Percentiles rank a stretch among this genome's conserved stretches.
Conservation (phyloP, 371 early-diverging fungal genomes). For the Blyttiomyces sp. region DNA sequence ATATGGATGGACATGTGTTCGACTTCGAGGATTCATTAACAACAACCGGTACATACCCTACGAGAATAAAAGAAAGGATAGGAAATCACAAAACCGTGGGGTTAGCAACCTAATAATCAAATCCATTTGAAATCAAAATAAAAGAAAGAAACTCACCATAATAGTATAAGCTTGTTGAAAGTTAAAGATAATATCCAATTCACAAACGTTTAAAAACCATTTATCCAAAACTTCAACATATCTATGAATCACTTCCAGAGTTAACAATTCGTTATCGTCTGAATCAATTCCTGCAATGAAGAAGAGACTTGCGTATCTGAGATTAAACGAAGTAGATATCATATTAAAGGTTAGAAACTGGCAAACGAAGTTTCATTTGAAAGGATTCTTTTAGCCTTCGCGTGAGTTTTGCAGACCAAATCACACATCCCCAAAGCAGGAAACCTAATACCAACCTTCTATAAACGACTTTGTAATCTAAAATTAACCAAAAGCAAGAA, state of each 20-base stretch:
- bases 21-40: too few relatives aligned
- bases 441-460: constrained; percentile 71
- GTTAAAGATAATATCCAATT: constrained; percentile 70
- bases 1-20: not conserved
- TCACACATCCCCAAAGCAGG: too few relatives aligned
- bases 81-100: not conserved
- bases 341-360: constrained; percentile 1
- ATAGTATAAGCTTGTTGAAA: constrained; percentile 55
- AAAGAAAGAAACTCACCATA: constrained; percentile 23
- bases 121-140: not conserved
- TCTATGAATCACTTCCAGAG: constrained; percentile 93
- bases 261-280: constrained; percentile 90
- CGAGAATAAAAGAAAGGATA: not conserved
- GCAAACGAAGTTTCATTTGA: too few relatives aligned
- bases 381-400: too few relatives aligned
- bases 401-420: too few relatives aligned
- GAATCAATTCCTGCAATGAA: constrained; percentile 91
- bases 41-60: not conserved
- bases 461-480: constrained; percentile 92
- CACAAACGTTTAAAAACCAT: constrained; percentile 92
- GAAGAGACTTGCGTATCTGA: constrained; percentile 91
- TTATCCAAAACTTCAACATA: constrained; percentile 96
- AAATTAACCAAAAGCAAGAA: not conserved
- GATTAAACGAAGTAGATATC: constrained; percentile 24
- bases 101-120: not conserved